phyloP scores from a whole-genome alignment of 1,284 basidiomycete species.

The Trichosporon sp. region DNA sequence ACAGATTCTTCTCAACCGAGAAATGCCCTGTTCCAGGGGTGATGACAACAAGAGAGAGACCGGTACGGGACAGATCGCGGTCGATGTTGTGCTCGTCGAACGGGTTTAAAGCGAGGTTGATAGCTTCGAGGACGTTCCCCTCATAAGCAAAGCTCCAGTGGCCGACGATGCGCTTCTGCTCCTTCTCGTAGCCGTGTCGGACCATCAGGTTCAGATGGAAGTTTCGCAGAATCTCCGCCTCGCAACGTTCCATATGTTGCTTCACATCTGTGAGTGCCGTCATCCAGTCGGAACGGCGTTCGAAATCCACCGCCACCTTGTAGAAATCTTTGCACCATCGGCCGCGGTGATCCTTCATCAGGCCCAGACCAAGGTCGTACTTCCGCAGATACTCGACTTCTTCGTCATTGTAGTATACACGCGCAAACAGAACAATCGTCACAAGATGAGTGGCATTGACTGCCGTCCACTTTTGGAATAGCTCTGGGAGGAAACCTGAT shows the following conservation, averaged over 20 bases:
- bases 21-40: slow-evolving; percentile 95
- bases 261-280: slow-evolving; percentile 80
- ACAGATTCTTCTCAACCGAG: slow-evolving; percentile 79
- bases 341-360: slow-evolving; percentile 65
- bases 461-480: slow-evolving; percentile 76
- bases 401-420: slow-evolving; percentile 81
- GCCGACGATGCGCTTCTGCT: slow-evolving; percentile 42
- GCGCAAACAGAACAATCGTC: slow-evolving; percentile 88
- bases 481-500: slow-evolving; percentile 66
- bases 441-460: slow-evolving; percentile 85
- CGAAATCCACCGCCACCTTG: slow-evolving; percentile 88
- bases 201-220: slow-evolving; percentile 59
- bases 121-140: slow-evolving; percentile 87
- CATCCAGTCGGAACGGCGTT: slow-evolving; percentile 81
- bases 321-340: slow-evolving; percentile 93
- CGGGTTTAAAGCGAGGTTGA: slow-evolving; percentile 88
- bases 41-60: slow-evolving; percentile 74
- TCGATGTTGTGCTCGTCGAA: slow-evolving; percentile 95
- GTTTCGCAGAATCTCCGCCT: slow-evolving; percentile 75
- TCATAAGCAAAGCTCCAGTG: slow-evolving; percentile 63
- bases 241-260: slow-evolving; percentile 78
- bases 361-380: slow-evolving; percentile 54
- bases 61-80: slow-evolving; percentile 88
- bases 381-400: slow-evolving; percentile 62
- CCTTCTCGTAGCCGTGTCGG: slow-evolving; percentile 14